These are phyloP conservation scores for Ormosia semicastrata DNA, from an alignment of 306 rosid genomes.

Conservation along the genomic window DNA sequence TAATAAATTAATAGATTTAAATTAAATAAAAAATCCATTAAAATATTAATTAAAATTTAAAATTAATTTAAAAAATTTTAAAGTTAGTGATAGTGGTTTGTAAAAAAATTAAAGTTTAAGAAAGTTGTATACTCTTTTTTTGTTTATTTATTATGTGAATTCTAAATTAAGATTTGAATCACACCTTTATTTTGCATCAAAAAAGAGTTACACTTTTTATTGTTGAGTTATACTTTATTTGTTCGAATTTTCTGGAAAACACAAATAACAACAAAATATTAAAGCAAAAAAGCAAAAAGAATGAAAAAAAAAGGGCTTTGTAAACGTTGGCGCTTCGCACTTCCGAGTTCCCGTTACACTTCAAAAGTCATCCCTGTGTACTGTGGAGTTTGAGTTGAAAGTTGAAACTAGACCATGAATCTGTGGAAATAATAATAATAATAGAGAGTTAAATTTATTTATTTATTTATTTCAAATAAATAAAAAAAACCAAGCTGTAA, in stretches of 20 bases:
- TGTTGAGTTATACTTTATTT: background rate
- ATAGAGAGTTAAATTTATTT: background rate
- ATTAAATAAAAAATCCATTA: no score
- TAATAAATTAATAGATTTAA: no score
- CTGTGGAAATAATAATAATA: background rate
- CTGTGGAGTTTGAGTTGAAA: background rate
- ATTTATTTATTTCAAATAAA: background rate
- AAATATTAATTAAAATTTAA: no score
- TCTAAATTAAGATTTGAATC: background rate
- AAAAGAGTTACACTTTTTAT: no score
- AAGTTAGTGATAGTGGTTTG: no score
- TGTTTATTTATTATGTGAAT: no score
- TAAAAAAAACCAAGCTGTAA: background rate
- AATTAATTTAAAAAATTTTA: no score
- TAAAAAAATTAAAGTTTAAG: no score
- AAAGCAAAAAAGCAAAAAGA: background rate
- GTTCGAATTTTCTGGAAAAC: background rate
- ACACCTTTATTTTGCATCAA: background rate
- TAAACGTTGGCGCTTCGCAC: slow-evolving; percentile 23
- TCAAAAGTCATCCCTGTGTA: background rate
- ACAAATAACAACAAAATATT: background rate
- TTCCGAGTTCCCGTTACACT: background rate
- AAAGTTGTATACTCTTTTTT: no score
- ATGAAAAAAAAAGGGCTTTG: background rate
- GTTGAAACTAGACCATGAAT: background rate